Percentiles rank a stretch among this genome's conserved stretches.
Conservation (phyloP, 2,329 filamentous ascomycete genomes). For the Colletotrichum sp. region DNA sequence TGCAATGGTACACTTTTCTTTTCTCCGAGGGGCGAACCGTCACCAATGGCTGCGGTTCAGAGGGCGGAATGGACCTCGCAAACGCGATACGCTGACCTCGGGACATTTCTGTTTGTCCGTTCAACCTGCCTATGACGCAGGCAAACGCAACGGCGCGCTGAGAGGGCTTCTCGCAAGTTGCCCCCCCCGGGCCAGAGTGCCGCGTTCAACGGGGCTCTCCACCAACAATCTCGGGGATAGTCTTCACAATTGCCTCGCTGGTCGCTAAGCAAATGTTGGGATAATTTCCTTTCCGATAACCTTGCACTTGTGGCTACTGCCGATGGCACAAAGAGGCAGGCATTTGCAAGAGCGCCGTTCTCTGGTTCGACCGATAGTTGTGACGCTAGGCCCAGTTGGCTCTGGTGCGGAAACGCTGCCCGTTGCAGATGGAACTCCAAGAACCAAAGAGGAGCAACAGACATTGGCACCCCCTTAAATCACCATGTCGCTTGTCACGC, state of each 20-base stretch:
- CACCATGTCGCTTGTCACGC: constrained; percentile 13
- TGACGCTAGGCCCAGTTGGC: constrained; percentile 9
- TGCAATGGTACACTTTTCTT: background rate
- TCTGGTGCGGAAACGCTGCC: constrained; percentile 20
- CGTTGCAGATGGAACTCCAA: constrained; percentile 18
- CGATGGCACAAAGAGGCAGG: constrained; percentile 7
- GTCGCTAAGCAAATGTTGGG: background rate
- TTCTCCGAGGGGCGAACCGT: background rate
- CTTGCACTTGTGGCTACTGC: background rate
- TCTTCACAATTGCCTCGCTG: constrained; percentile 7
- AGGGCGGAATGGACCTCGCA: background rate
- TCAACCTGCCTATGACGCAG: background rate
- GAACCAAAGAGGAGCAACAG: constrained; percentile 14
- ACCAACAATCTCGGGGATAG: constrained; percentile 19
- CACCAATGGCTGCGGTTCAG: background rate
- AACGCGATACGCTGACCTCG: background rate
- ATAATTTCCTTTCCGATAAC: constrained; percentile 14
- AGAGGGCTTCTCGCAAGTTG: background rate
- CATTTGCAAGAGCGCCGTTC: background rate
- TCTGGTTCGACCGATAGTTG: constrained; percentile 21
- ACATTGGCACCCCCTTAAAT: constrained; percentile 23
- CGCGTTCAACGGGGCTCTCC: background rate
- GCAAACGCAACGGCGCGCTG: background rate
- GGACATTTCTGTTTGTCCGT: background rate
- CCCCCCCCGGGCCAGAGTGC: background rate